Conservation (phyloP, 108 stramenopile genomes). For the Cyclotella atomus region DNA sequence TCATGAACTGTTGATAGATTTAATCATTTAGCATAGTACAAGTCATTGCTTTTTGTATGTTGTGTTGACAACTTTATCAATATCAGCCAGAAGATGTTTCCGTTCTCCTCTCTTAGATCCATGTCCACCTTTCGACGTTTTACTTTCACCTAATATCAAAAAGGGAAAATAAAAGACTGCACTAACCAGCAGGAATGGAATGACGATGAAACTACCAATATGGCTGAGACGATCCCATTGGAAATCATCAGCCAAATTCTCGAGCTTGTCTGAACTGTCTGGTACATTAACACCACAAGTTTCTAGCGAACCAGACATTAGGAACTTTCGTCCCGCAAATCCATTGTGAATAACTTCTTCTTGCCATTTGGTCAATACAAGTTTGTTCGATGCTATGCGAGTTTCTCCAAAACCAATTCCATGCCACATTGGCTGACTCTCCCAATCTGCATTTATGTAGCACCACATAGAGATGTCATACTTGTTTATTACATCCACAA, state of each 20-base stretch:
- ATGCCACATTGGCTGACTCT: constrained; percentile 83
- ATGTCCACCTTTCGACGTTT: background rate
- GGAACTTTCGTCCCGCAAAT: constrained; percentile 34
- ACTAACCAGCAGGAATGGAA: constrained; percentile 40
- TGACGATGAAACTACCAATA: constrained; percentile 30
- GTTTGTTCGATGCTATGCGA: constrained; percentile 57
- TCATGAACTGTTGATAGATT: background rate
- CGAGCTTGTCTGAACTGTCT: background rate
- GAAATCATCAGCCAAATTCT: background rate
- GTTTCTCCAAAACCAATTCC: constrained; percentile 88
- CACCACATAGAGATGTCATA: constrained; percentile 89
- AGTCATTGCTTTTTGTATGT: too few relatives aligned
- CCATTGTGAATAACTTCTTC: constrained; percentile 53
- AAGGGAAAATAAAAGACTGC: constrained; percentile 43
- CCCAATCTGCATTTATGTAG: constrained; percentile 94
- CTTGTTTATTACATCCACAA: constrained; percentile 68
- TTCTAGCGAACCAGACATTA: constrained; percentile 45
- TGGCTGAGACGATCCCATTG: constrained; percentile 8
- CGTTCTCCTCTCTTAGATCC: constrained; percentile 24
- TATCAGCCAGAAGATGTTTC: constrained; percentile 28
- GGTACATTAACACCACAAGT: constrained; percentile 26
- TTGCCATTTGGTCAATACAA: constrained; percentile 68
- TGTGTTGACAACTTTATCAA: too few relatives aligned
- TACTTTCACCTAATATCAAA: constrained; percentile 27
- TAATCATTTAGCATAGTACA: background rate